Conservation (phyloP, 177 flowering plant genomes). For the Tripterygium wilfordii region DNA sequence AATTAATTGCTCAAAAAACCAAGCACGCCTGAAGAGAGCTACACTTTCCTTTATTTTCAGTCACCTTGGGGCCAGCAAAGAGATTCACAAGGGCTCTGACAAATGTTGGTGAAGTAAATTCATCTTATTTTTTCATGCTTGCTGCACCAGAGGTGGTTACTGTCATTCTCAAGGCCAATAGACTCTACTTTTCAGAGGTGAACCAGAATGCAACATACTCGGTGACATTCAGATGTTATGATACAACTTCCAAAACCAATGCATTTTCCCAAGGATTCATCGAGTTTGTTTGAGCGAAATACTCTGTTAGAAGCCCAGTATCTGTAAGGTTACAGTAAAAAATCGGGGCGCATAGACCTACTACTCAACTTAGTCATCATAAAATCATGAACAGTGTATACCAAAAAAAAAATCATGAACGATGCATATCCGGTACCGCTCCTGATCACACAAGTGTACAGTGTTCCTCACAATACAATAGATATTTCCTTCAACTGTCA, state of each 20-base stretch:
- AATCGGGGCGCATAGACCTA: too few relatives aligned
- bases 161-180: conserved; percentile 21
- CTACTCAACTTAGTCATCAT: too few relatives aligned
- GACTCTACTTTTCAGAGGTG: conserved; percentile 19
- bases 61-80: conserved; percentile 19
- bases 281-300: conserved; percentile 22
- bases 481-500: too few relatives aligned
- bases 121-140: conserved; percentile 18
- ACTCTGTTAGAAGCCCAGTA: conserved; percentile 28
- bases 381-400: neutral
- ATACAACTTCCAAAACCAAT: neutral
- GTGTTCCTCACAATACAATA: too few relatives aligned
- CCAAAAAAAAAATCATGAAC: neutral
- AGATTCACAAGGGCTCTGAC: conserved; percentile 39
- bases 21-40: conserved; percentile 21
- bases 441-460: too few relatives aligned
- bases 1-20: conserved; percentile 14
- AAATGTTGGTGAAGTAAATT: conserved; percentile 36
- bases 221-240: conserved; percentile 17
- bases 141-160: conserved; percentile 22
- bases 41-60: conserved; percentile 37
- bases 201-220: conserved; percentile 26
- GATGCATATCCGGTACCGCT: neutral
- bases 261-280: conserved; percentile 25
- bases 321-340: conserved; percentile 11